Percentiles rank a stretch among this genome's conserved stretches.
These are phyloP conservation scores for Xylariales sp. DNA, from an alignment of 2,329 filamentous ascomycete species.

Conservation along the genomic window DNA sequence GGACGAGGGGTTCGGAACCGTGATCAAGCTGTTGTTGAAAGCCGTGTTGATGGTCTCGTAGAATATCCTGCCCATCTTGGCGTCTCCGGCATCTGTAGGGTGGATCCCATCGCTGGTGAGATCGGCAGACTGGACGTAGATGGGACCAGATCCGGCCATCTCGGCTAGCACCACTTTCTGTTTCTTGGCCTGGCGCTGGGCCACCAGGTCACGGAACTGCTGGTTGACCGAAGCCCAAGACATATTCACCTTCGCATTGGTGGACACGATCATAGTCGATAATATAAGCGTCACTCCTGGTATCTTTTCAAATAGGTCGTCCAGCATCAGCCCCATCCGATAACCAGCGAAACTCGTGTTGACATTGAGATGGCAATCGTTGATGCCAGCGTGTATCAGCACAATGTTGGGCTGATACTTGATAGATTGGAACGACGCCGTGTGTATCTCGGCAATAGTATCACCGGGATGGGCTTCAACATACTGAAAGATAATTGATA, in stretches of 20 bases:
- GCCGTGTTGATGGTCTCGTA: slow-evolving; percentile 2
- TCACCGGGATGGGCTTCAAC: slow-evolving; percentile 5
- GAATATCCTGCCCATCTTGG: slow-evolving; percentile 1
- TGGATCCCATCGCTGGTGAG: slow-evolving; percentile 3
- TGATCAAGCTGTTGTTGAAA: background rate
- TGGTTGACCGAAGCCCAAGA: background rate
- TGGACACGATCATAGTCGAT: slow-evolving; percentile 3
- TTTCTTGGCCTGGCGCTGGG: background rate
- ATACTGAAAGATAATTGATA: background rate
- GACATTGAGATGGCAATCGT: slow-evolving; percentile 7
- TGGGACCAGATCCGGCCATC: background rate
- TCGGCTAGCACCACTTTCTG: background rate
- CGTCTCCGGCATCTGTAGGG: slow-evolving; percentile 2
- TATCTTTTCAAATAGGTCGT: slow-evolving; percentile 3
- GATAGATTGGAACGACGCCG: background rate
- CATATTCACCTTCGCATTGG: background rate
- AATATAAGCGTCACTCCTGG: slow-evolving; percentile 6
- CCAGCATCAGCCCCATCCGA: slow-evolving; percentile 2
- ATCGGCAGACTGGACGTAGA: background rate
- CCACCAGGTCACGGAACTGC: background rate
- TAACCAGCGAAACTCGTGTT: slow-evolving; percentile 1
- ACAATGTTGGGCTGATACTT: slow-evolving; percentile 7
- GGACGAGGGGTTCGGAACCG: background rate
- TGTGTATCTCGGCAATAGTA: slow-evolving; percentile 5
- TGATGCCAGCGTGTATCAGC: slow-evolving; percentile 7